Evolutionary conservation across 1,139 yeast genomes (phyloP).

Genomic region (Barnettozyma hawaiiensis): DNA sequence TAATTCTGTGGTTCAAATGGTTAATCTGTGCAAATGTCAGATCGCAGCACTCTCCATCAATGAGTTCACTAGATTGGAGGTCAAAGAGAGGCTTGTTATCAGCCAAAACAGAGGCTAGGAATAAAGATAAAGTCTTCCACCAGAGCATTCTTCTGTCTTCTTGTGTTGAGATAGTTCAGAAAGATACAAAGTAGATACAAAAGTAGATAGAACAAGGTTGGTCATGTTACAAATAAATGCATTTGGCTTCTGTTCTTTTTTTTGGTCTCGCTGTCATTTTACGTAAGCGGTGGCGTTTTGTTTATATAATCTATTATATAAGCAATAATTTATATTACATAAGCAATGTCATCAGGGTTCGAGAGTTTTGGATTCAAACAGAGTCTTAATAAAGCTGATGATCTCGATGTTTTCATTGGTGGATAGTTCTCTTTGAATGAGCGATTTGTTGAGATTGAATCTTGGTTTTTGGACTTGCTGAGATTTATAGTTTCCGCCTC

Average conservation of each 20-base stretch:
- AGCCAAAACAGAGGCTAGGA: background rate
- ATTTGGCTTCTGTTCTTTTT: background rate
- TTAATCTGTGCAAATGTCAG: conserved; percentile 52
- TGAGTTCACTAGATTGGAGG: conserved; percentile 28
- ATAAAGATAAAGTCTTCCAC: conserved; percentile 2
- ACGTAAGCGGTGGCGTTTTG: background rate
- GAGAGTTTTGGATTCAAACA: conserved; percentile 14
- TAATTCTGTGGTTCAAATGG: conserved; percentile 40
- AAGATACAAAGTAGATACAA: background rate
- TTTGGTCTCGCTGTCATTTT: conserved; percentile 9
- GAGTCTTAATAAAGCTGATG: conserved; percentile 19
- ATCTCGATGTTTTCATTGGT: conserved; percentile 17
- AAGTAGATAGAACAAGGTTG: background rate
- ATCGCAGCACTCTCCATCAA: conserved; percentile 38
- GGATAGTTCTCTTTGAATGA: conserved; percentile 22
- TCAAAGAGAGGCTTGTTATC: conserved; percentile 25
- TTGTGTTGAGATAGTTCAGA: too few relatives aligned
- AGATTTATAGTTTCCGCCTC: background rate
- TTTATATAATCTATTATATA: background rate
- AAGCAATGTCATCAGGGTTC: background rate
- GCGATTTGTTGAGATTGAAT: conserved; percentile 20
- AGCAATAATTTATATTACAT: background rate
- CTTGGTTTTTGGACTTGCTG: conserved; percentile 1
- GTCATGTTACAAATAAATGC: background rate
- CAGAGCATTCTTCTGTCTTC: conserved; percentile 4